phyloP scores from a whole-genome alignment of 192 early-diverging fungal species.

The Radiomyces spectabilis region DNA sequence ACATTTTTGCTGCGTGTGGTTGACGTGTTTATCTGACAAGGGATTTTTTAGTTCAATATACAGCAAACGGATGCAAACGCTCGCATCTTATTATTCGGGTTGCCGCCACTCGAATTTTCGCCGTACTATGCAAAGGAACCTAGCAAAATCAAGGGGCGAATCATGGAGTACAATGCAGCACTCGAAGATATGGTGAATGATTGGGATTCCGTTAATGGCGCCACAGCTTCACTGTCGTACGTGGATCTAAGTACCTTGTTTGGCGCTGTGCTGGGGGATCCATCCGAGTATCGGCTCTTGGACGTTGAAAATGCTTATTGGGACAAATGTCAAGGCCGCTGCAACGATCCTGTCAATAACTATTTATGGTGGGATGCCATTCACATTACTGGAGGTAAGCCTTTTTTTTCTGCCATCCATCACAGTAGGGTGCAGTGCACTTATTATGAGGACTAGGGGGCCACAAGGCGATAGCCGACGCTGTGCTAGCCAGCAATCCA shows the following conservation, averaged over 20 bases:
- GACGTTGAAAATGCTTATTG: slow-evolving; percentile 26
- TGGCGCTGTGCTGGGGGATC: slow-evolving; percentile 14
- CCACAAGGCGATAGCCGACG: slow-evolving; percentile 4
- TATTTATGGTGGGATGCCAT: slow-evolving; percentile 30
- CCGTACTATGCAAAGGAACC: slow-evolving; percentile 9
- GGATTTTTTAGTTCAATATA: background rate
- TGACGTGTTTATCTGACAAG: background rate
- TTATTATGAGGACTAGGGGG: background rate
- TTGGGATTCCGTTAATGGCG: slow-evolving; percentile 2
- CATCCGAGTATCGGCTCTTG: slow-evolving; percentile 5
- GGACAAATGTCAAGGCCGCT: slow-evolving; percentile 23
- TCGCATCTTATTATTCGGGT: slow-evolving; percentile 13
- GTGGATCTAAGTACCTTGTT: slow-evolving; percentile 14
- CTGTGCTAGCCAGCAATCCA: background rate
- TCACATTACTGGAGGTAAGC: slow-evolving; percentile 27
- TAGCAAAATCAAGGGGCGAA: background rate
- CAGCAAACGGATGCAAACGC: background rate
- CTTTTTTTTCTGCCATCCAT: background rate
- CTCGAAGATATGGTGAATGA: slow-evolving; percentile 16
- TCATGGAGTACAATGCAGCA: slow-evolving; percentile 5
- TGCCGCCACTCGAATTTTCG: slow-evolving; percentile 24
- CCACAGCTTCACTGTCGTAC: background rate
- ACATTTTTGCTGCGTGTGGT: background rate
- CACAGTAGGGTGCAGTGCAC: background rate
- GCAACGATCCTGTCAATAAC: slow-evolving; percentile 14